These are phyloP conservation scores for Fusarium marasasianum DNA, from an alignment of 2,329 filamentous ascomycete species.

Conservation along the genomic window DNA sequence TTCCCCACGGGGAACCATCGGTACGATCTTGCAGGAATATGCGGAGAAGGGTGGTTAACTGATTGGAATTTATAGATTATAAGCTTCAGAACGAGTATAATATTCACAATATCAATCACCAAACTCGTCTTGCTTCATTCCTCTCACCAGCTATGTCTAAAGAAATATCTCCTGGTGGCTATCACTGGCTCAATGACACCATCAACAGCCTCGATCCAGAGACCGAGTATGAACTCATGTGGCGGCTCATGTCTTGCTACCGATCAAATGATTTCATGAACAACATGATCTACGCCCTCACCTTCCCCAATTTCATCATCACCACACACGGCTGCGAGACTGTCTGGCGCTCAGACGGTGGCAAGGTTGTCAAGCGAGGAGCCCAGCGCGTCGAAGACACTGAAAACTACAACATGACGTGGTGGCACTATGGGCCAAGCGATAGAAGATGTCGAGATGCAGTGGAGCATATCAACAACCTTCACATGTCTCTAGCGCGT, in stretches of 20 bases:
- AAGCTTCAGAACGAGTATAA: too few relatives aligned
- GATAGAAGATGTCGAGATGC: background rate
- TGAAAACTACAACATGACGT: slow-evolving; percentile 7
- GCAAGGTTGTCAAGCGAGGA: background rate
- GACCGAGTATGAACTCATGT: slow-evolving; percentile 1
- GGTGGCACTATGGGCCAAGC: background rate
- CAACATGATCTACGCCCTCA: background rate
- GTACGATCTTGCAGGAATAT: background rate
- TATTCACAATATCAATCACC: background rate
- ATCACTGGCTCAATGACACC: background rate
- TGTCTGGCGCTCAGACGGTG: slow-evolving; percentile 1
- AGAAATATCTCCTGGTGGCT: background rate
- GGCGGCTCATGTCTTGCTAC: slow-evolving; percentile 3
- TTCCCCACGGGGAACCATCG: background rate
- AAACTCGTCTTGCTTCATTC: too few relatives aligned
- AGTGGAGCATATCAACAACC: background rate
- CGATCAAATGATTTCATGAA: background rate
- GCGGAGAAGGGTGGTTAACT: background rate
- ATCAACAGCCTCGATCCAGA: background rate
- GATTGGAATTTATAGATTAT: background rate
- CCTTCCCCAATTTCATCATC: background rate
- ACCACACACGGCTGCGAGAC: background rate
- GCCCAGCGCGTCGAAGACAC: background rate
- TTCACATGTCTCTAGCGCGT: background rate
- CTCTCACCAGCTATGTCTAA: background rate